These are phyloP conservation scores for Camelina hispida DNA, from an alignment of 345 rosid species.

Conservation along the genomic window DNA sequence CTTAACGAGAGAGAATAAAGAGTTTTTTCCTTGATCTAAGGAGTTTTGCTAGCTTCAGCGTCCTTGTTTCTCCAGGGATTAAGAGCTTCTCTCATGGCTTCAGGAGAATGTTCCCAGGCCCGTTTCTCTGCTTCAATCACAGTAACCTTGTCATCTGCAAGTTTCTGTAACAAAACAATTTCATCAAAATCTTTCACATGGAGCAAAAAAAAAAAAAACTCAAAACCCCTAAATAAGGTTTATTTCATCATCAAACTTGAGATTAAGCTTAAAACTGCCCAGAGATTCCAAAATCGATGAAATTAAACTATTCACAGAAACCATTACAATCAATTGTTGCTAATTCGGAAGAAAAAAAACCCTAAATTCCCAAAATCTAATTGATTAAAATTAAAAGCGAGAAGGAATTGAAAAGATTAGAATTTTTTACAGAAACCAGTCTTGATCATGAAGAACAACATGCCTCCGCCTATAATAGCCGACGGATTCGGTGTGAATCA, in stretches of 20 bases:
- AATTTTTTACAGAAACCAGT: conserved; percentile 80
- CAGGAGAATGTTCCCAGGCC: conserved; percentile 74
- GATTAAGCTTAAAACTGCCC: neutral
- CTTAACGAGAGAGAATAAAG: conserved; percentile 13
- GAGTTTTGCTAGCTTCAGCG: conserved; percentile 46
- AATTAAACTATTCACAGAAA: neutral
- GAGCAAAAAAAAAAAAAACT: too few relatives aligned
- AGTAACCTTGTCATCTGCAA: conserved; percentile 85
- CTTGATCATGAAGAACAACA: conserved; percentile 93
- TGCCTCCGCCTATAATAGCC: conserved; percentile 79
- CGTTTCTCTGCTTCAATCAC: conserved; percentile 82
- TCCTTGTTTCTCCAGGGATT: conserved; percentile 90
- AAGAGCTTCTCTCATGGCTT: conserved; percentile 76
- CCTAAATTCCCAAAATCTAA: neutral
- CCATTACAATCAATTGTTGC: neutral
- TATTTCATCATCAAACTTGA: neutral
- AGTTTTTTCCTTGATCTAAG: conserved; percentile 27
- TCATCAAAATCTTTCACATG: too few relatives aligned
- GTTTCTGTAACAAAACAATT: neutral
- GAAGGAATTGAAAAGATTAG: conserved; percentile 45
- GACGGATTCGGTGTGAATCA: too few relatives aligned
- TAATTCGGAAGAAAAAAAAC: neutral
- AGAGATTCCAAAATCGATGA: neutral
- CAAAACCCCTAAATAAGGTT: too few relatives aligned
- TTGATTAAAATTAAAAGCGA: neutral